Evolutionary conservation across 2,329 filamentous ascomycete species (phyloP).

Genomic region (Coniochaeta sp.): DNA sequence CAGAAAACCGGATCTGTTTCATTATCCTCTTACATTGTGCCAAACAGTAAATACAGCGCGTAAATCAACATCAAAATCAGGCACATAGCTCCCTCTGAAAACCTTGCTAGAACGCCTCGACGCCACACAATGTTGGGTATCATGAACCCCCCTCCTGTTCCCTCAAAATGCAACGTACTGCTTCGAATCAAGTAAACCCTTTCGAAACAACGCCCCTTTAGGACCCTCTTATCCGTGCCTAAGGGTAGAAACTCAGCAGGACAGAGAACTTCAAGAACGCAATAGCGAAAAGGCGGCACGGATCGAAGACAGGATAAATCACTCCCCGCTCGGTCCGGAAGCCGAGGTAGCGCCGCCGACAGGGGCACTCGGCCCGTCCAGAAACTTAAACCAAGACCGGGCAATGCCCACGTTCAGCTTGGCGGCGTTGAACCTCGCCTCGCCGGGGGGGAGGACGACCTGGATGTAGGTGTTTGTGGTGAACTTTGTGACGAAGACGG

Average conservation of each 20-base stretch:
- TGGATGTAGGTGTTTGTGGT: conserved; percentile 98
- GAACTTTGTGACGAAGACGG: conserved; percentile 89
- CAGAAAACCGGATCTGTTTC: background rate
- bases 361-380: conserved; percentile 42
- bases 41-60: background rate
- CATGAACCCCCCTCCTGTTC: background rate
- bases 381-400: conserved; percentile 68
- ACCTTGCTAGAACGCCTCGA: background rate
- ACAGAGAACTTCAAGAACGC: no score
- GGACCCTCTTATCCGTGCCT: background rate
- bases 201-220: background rate
- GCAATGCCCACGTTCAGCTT: conserved; percentile 87
- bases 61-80: background rate
- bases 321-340: background rate
- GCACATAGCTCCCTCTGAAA: no score
- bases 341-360: background rate
- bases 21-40: background rate
- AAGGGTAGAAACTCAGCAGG: background rate
- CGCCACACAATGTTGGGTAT: background rate
- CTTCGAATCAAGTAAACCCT: background rate
- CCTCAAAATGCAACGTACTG: background rate
- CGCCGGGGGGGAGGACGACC: conserved; percentile 82
- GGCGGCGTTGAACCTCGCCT: conserved; percentile 84
- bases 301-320: background rate
- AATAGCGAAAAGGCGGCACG: background rate